Base-by-base conservation (phyloP, 345 rosid species). In the Conringia planisiliqua region DNA sequence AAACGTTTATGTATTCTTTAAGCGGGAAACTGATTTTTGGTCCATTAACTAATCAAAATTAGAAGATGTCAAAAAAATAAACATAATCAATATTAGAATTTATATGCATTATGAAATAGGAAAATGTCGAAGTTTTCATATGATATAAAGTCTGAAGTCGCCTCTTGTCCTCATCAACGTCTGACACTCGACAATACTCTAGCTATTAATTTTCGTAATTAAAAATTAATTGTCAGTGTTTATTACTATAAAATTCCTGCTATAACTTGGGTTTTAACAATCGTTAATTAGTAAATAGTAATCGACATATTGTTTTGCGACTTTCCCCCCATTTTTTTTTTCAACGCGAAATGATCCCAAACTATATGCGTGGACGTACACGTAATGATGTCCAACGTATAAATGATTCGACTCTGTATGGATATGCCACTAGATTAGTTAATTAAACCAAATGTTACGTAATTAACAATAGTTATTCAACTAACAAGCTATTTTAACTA, bases 301-400 rank as follows among this genome's bases (percentile, higher is more conserved):
- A 29, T 52, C 52, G 35, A 29, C 48, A 9, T 62, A 62, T 40
- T 12, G 42, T 29, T 62, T 29, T 51, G n/a, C 27, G 24, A 63
- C 5, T 51, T 51, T 30, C 38, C 7, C 6, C 10, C 1, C 10
- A 0, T 3, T 10, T 4, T 36, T 36, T 16, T 64, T 22, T 14
- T 17, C 18, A 33, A 43, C 47, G 58, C 38, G 4, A 39, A 36
- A 38, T 12, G 32, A 55, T 16, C 24, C 33, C 24, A 46, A 66
- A 17, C 22, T 43, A 13, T 58, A 18, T 32, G 67, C 67, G 38
- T 71, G 50, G 59, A 35, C 59, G 75, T 71, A 60, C 60, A 71
- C 59, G 75, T 71, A 62, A 47, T 59, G 32, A 48, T 68, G 48
- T 32, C 62, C 70, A 67, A 35, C 20, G 17, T 36, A 67, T 59